Evolutionary conservation across 805 yeast genomes (phyloP), one percentile per base, ranked within the genome.

Genomic region (Saccharomycopsis microspora): DNA sequence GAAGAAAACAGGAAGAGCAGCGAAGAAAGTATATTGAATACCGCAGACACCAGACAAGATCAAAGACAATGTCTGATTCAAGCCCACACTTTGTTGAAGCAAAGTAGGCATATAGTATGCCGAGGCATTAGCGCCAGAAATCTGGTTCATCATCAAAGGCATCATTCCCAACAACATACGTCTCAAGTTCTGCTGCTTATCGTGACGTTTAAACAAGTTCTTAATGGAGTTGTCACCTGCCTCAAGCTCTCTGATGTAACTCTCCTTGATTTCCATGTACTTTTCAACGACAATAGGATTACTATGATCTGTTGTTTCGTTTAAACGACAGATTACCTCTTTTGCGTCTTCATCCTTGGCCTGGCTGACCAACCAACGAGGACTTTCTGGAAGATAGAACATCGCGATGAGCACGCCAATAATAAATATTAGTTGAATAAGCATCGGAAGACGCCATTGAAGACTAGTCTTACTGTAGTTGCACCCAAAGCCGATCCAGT

Each of bases 391-490:
- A 51, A 56, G 46, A 30, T 57, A 54, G 3, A 66, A 10, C 8
- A 44, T 34, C 0, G 46, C 33, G 5, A 56, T 44, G 10, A 66
- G 29, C 51, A 53, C 42, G 73, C 63, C 33, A 64, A 46, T 42
- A 63, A 45, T 50, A 80, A 78, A 57, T 80, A 80, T 34, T 79
- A 53, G 47, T 66, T 84, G 94, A 58, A 82, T 65, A 3, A 85
- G 81, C 49, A 84, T 75, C 7, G 93, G 90, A 61, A 85, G 72
- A 66, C 93, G 75, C 88, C 89, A 84, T 27, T 79, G 69, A 34
- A 76, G 75, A 31, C 71, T 65, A 48, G 68, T 56, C 30, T 56
- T 53, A 39, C 69, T 71, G 59, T 75, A 82, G 5, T 82, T 78
- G 33, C 80, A 68, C 35, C 87, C 89, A 59, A 76, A 82, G 59